Percentiles rank a stretch among this genome's conserved stretches.
These are phyloP conservation scores for Polyporus arcularius DNA, from an alignment of 768 basidiomycete species.

Conservation along the genomic window DNA sequence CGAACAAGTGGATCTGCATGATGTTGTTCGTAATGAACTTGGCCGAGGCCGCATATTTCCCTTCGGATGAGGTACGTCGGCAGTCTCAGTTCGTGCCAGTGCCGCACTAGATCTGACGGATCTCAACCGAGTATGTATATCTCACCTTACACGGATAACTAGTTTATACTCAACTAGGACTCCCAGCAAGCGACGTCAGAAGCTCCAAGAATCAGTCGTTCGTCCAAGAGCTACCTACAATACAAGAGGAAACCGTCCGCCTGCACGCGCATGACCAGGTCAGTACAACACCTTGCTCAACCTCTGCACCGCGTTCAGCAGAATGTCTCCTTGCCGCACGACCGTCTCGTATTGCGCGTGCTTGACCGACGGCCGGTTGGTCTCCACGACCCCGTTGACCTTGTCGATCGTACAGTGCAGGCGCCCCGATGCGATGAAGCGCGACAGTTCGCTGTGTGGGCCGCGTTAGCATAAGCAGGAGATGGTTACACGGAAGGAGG, in stretches of 20 bases:
- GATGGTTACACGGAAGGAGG: not conserved
- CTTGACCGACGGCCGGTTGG: conserved; percentile 75
- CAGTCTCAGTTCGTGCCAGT: no score
- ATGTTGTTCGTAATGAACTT: no score
- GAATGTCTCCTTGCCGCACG: conserved; percentile 88
- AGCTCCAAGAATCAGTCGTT: not conserved
- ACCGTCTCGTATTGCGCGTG: conserved; percentile 90
- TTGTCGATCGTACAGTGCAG: conserved; percentile 91
- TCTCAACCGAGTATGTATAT: no score
- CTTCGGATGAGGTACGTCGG: no score
- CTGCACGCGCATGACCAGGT: not conserved
- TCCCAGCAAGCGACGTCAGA: not conserved
- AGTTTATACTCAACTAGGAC: not conserved
- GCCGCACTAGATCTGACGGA: no score
- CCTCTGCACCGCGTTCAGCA: conserved; percentile 85
- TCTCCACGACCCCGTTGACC: conserved; percentile 93
- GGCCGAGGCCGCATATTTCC: no score
- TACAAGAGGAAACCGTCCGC: conserved; percentile 2
- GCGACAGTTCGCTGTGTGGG: conserved; percentile 73
- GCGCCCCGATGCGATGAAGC: conserved; percentile 87
- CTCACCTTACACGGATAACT: no score
- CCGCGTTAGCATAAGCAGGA: not conserved
- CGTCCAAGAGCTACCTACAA: conserved; percentile 13
- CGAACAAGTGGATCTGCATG: no score
- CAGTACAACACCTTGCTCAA: conserved; percentile 84